Conservation (phyloP, 2,329 filamentous ascomycete species). For the Cadophora luteo-olivacea region DNA sequence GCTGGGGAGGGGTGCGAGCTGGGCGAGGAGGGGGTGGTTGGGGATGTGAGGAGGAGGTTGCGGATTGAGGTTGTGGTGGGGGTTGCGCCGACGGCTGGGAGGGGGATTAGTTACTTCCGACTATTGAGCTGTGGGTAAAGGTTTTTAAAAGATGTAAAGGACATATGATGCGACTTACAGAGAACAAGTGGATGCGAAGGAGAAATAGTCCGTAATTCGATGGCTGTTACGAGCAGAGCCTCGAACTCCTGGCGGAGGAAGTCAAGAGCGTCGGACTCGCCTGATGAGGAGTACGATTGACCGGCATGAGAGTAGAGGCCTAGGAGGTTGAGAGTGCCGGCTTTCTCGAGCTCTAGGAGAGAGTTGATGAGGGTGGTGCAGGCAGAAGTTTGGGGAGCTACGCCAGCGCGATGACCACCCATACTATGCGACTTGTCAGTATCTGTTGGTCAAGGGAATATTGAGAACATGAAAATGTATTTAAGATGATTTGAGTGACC, state of each 20-base stretch:
- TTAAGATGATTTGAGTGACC: too few species aligned
- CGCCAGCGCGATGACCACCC: constrained; percentile 73
- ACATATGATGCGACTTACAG: constrained; percentile 1
- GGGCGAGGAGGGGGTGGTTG: constrained; percentile 16
- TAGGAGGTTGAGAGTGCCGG: constrained; percentile 52
- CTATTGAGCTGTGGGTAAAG: neutral
- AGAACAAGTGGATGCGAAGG: constrained; percentile 47
- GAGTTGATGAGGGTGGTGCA: constrained; percentile 55
- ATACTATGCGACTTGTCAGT: constrained; percentile 55
- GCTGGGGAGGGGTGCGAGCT: constrained; percentile 26
- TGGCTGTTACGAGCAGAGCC: constrained; percentile 55
- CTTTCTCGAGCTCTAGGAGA: constrained; percentile 52
- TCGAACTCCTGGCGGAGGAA: constrained; percentile 66
- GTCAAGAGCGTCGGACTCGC: constrained; percentile 62
- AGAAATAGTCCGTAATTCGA: constrained; percentile 39
- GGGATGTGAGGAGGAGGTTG: constrained; percentile 52
- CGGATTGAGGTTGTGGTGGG: constrained; percentile 74
- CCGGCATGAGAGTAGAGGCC: constrained; percentile 79
- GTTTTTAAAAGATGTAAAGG: neutral
- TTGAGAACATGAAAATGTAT: too few species aligned
- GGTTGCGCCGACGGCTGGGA: constrained; percentile 70
- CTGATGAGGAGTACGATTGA: constrained; percentile 67
- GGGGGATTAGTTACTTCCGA: neutral
- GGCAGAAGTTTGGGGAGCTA: constrained; percentile 56
- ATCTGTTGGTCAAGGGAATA: neutral